Conservation (phyloP, 345 rosid genomes). For the Arabidopsis suecica region DNA sequence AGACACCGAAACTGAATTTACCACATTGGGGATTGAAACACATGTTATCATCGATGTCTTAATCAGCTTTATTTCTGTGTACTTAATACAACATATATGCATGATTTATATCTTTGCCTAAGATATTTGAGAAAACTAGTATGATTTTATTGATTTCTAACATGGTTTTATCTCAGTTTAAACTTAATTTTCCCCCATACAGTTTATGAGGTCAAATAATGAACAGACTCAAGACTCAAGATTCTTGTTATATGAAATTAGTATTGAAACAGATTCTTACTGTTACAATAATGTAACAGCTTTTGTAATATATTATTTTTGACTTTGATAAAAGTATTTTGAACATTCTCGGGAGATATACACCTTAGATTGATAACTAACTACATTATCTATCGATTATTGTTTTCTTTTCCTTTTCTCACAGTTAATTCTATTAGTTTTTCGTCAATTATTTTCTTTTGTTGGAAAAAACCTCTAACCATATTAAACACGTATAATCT, state of each 20-base stretch:
- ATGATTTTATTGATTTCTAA: too few species aligned
- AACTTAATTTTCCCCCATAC: too few species aligned
- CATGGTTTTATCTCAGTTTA: too few species aligned
- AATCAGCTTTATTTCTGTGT: not conserved
- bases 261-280: not conserved
- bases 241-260: not conserved
- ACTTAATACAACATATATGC: conserved; percentile 7
- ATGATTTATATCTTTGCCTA: not conserved
- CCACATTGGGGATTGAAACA: conserved; percentile 8
- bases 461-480: conserved; percentile 7
- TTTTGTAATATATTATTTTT: not conserved
- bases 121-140: too few species aligned
- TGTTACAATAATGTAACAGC: not conserved
- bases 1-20: conserved; percentile 2
- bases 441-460: not conserved
- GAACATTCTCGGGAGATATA: not conserved
- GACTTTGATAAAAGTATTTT: not conserved
- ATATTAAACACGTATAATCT: conserved; percentile 23
- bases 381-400: not conserved
- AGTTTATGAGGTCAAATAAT: too few species aligned
- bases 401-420: not conserved
- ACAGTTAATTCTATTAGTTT: not conserved
- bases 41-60: not conserved
- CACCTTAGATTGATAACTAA: not conserved
- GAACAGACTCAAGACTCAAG: too few species aligned